Percentiles rank a stretch among this genome's conserved stretches.
Conservation (phyloP, 208 protist species). For the Wallacemonas sp. region DNA sequence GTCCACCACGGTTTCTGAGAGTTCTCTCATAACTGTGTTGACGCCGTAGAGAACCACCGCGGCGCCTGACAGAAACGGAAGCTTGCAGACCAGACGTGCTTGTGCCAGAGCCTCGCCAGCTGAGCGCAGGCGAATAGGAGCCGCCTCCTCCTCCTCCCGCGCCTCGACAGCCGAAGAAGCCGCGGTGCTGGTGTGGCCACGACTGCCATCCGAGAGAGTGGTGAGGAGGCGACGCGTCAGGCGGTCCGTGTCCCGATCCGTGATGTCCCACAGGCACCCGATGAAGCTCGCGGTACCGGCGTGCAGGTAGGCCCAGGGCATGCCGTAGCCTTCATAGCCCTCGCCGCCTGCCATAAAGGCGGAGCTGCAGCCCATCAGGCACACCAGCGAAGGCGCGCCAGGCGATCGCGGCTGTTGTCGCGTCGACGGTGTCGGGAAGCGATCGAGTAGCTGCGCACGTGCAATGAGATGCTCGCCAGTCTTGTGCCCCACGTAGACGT, state of each 20-base stretch:
- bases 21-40: conserved; percentile 24
- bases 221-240: conserved; percentile 51
- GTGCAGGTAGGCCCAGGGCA: conserved; percentile 77
- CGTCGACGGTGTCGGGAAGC: conserved; percentile 25
- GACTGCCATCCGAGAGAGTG: no score
- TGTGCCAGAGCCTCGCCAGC: conserved; percentile 55
- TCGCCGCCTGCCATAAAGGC: conserved; percentile 40
- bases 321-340: conserved; percentile 47
- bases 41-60: conserved; percentile 64
- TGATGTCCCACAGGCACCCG: conserved; percentile 81
- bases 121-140: conserved; percentile 7
- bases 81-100: conserved; percentile 42
- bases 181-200: no score
- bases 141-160: no score
- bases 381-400: conserved; percentile 21
- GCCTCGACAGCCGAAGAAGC: no score
- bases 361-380: conserved; percentile 87
- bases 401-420: neutral
- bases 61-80: conserved; percentile 59
- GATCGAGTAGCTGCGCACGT: conserved; percentile 46
- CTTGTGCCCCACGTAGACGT: conserved; percentile 74
- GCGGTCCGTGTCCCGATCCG: conserved; percentile 76
- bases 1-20: neutral
- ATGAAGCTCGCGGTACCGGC: conserved; percentile 56
- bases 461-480: conserved; percentile 54